A percentile compares a stretch with the other conserved stretches of the same genome.
Conservation (phyloP, 345 rosid species). For the Camelina hispida region DNA sequence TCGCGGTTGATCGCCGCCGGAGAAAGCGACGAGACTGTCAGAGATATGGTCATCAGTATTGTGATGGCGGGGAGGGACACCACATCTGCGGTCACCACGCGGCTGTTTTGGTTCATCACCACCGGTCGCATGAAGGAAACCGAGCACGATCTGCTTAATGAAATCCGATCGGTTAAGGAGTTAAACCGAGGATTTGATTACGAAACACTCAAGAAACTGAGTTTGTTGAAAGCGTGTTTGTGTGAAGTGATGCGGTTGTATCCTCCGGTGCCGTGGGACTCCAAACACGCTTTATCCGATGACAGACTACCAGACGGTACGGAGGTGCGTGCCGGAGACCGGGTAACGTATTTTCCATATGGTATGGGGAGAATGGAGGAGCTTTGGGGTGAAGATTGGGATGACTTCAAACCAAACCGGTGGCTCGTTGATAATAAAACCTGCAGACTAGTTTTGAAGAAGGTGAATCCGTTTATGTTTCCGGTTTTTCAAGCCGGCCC, state of each 20-base stretch:
- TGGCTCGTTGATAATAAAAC: conserved; percentile 52
- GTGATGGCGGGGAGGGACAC: conserved; percentile 77
- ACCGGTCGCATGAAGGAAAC: conserved; percentile 44
- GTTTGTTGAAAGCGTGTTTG: conserved; percentile 59
- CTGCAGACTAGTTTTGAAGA: conserved; percentile 44
- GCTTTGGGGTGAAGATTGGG: conserved; percentile 73
- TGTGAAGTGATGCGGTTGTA: conserved; percentile 77
- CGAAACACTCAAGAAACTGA: conserved; percentile 52
- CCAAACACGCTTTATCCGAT: conserved; percentile 57
- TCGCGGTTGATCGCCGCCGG: conserved; percentile 53
- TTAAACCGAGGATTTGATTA: conserved; percentile 27
- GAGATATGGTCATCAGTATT: conserved; percentile 67
- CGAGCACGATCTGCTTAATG: conserved; percentile 49
- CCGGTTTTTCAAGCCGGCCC: conserved; percentile 86
- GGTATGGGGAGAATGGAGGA: conserved; percentile 93
- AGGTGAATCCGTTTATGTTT: conserved; percentile 58
- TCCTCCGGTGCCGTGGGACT: conserved; percentile 78
- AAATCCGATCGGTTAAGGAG: conserved; percentile 40
- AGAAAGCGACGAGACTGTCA: conserved; percentile 48
- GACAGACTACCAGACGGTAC: conserved; percentile 79
- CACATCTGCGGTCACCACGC: conserved; percentile 64
- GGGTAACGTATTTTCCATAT: conserved; percentile 84
- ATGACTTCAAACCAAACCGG: conserved; percentile 65
- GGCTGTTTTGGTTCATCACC: conserved; percentile 70
- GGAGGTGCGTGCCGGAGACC: conserved; percentile 65